These are phyloP conservation scores for Tricholoma sp. DNA, from an alignment of 768 basidiomycete species.

Conservation along the genomic window DNA sequence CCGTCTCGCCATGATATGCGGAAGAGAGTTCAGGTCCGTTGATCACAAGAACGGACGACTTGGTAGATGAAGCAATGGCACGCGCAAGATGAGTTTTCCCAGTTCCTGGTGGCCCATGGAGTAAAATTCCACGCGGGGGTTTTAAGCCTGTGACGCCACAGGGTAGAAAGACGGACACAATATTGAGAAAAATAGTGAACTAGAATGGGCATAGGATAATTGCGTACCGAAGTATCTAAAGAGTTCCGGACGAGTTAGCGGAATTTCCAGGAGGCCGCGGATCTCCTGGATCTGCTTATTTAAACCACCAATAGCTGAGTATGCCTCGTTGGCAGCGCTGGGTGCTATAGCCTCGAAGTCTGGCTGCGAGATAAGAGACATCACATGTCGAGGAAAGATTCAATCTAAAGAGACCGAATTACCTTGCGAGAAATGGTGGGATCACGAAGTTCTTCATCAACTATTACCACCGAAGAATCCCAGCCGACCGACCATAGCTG, in stretches of 20 bases:
- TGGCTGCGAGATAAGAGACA: slow-evolving; percentile 24
- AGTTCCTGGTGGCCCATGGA: slow-evolving; percentile 95
- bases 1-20: slow-evolving; percentile 97
- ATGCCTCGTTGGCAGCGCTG: slow-evolving; percentile 49
- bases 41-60: slow-evolving; percentile 85
- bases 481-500: slow-evolving; percentile 62
- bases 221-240: slow-evolving; percentile 69
- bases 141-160: slow-evolving; percentile 56
- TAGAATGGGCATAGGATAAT: slow-evolving; percentile 21
- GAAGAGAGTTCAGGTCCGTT: slow-evolving; percentile 95
- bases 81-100: slow-evolving; percentile 97
- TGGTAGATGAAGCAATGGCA: slow-evolving; percentile 85
- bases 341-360: slow-evolving; percentile 45
- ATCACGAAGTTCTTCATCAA: slow-evolving; percentile 24
- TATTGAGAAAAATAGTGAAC: background rate
- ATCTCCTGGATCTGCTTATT: slow-evolving; percentile 84
- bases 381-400: slow-evolving; percentile 8
- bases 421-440: slow-evolving; percentile 29
- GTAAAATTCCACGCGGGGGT: slow-evolving; percentile 91
- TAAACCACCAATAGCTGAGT: slow-evolving; percentile 83
- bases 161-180: background rate
- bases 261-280: slow-evolving; percentile 80
- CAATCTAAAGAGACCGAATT: slow-evolving; percentile 5
- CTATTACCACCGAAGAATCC: slow-evolving; percentile 55
- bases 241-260: slow-evolving; percentile 75